Percentiles rank a stretch among this genome's conserved stretches.
phyloP scores from a whole-genome alignment of 2,329 filamentous ascomycete species.

The Septoria petroselini region DNA sequence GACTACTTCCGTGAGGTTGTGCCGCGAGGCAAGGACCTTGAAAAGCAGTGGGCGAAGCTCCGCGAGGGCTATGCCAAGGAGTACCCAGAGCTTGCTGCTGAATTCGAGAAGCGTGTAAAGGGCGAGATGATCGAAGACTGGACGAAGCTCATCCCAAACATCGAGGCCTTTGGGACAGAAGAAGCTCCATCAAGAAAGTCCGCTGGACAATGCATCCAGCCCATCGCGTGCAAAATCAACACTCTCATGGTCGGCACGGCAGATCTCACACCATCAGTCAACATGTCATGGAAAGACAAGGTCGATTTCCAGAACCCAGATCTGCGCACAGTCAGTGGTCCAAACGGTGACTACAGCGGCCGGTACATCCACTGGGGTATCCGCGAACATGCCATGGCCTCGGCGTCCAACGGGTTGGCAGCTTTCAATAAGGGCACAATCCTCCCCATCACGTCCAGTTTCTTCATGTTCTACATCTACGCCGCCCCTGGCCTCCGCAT shows the following conservation, averaged over 20 bases:
- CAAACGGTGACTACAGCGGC: slow-evolving; percentile 53
- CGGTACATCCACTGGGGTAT: slow-evolving; percentile 58
- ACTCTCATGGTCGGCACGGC: slow-evolving; percentile 41
- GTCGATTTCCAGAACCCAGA: slow-evolving; percentile 49
- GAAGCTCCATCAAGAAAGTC: slow-evolving; percentile 53
- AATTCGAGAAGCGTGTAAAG: slow-evolving; percentile 49
- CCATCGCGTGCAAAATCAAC: slow-evolving; percentile 34
- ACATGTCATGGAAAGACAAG: slow-evolving; percentile 45
- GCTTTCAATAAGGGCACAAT: slow-evolving; percentile 40
- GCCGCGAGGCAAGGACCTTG: slow-evolving; percentile 47
- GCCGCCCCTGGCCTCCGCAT: slow-evolving; percentile 40
- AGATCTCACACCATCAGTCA: slow-evolving; percentile 40
- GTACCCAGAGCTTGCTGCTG: slow-evolving; percentile 50
- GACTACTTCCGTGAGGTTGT: slow-evolving; percentile 54
- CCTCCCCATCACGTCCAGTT: slow-evolving; percentile 39
- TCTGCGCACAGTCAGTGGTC: slow-evolving; percentile 41
- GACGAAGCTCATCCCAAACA: slow-evolving; percentile 50
- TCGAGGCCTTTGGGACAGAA: slow-evolving; percentile 45
- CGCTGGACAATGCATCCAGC: slow-evolving; percentile 45
- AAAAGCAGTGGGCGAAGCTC: slow-evolving; percentile 50
- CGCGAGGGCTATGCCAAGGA: slow-evolving; percentile 45
- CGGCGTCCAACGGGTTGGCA: slow-evolving; percentile 46
- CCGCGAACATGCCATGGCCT: slow-evolving; percentile 61
- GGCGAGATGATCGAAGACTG: slow-evolving; percentile 51
- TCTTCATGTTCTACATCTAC: slow-evolving; percentile 45